phyloP scores from a whole-genome alignment of 805 yeast genomes.

The Metschnikowia dekortorum region DNA sequence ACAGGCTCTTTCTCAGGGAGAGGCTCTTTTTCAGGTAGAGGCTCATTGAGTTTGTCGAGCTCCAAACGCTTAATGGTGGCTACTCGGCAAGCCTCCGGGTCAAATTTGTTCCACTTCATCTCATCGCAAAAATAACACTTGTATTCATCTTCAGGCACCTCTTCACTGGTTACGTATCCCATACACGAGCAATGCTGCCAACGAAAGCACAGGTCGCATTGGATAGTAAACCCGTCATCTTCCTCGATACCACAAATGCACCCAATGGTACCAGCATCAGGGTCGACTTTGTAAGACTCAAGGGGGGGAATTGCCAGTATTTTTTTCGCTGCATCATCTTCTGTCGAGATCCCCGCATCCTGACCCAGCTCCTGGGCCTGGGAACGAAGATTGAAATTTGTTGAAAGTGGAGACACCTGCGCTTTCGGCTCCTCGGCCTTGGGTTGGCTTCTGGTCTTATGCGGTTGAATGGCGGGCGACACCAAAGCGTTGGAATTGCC shows the following conservation, averaged over 20 bases:
- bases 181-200: conserved; percentile 97
- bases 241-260: conserved; percentile 85
- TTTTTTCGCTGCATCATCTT: neutral
- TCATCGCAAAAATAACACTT: conserved; percentile 72
- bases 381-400: neutral
- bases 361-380: neutral
- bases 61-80: conserved; percentile 31
- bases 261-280: conserved; percentile 81
- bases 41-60: conserved; percentile 21
- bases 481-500: neutral
- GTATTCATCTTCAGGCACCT: conserved; percentile 76
- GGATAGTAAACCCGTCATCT: conserved; percentile 91
- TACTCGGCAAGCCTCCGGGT: conserved; percentile 30
- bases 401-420: neutral
- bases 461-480: neutral
- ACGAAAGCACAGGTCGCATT: conserved; percentile 86
- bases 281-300: conserved; percentile 58
- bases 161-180: conserved; percentile 63
- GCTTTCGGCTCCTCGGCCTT: neutral
- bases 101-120: conserved; percentile 39
- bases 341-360: neutral
- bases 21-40: conserved; percentile 13
- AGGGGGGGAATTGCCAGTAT: conserved; percentile 27
- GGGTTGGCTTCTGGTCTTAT: neutral
- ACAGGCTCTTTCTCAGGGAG: conserved; percentile 13